A percentile compares a stretch with the other conserved stretches of the same genome.
Conservation (phyloP, 2,329 filamentous ascomycete genomes). For the Colletotrichum navitas region DNA sequence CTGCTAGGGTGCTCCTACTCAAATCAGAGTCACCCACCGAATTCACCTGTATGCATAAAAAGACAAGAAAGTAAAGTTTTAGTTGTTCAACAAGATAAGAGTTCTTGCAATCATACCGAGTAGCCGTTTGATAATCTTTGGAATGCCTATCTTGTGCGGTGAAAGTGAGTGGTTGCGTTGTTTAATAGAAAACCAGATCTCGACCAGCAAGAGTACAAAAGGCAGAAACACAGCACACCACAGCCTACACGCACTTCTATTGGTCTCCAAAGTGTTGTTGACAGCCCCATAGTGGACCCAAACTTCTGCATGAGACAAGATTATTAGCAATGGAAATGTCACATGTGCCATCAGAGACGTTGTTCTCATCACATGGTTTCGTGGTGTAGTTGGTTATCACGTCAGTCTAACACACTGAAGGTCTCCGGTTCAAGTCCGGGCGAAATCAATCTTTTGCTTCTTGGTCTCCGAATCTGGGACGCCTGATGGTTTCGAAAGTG, state of each 20-base stretch:
- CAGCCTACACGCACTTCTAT: not conserved
- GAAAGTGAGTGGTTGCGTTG: not conserved
- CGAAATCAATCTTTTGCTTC: slow-evolving; percentile 29
- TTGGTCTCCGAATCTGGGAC: accelerated
- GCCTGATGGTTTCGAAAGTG: no score
- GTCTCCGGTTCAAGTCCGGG: slow-evolving; percentile 43
- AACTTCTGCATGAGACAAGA: accelerated
- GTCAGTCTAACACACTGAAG: slow-evolving; percentile 60
- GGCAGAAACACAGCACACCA: not conserved
- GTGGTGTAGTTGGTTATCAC: slow-evolving; percentile 61
- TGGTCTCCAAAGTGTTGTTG: not conserved
- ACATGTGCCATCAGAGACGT: accelerated
- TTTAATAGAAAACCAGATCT: not conserved
- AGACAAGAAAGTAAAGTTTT: not conserved
- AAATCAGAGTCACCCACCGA: not conserved
- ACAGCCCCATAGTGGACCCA: no score
- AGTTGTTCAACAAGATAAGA: no score
- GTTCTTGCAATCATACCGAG: no score
- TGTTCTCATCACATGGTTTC: slow-evolving; percentile 16
- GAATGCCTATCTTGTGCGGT: not conserved
- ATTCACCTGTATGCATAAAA: not conserved
- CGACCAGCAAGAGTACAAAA: not conserved
- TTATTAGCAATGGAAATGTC: accelerated
- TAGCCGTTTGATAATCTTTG: no score
- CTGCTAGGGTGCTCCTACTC: not conserved